These are phyloP conservation scores for Artemisia tridentata DNA, from an alignment of 129 eudicot genomes.

Conservation along the genomic window DNA sequence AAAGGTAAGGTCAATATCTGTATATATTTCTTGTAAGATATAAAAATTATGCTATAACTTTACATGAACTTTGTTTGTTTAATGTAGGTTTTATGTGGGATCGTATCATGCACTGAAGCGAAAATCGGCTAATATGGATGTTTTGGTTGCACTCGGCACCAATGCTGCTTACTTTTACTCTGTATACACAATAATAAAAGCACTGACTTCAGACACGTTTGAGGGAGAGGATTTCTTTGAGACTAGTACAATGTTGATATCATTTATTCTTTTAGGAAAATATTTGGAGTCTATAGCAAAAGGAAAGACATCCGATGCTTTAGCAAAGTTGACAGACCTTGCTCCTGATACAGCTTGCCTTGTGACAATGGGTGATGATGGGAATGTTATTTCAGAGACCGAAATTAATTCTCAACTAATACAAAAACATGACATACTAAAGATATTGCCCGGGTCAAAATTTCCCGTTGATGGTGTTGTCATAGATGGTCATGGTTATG, in stretches of 20 bases:
- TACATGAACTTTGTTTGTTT: not conserved
- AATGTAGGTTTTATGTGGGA: slow-evolving; percentile 47
- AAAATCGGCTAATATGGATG: slow-evolving; percentile 64
- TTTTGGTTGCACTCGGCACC: slow-evolving; percentile 58
- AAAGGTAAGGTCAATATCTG: slow-evolving; percentile 30
- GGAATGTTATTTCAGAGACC: slow-evolving; percentile 28
- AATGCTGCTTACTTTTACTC: slow-evolving; percentile 61
- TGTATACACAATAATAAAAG: slow-evolving; percentile 41
- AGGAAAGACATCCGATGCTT: slow-evolving; percentile 51
- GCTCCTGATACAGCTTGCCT: slow-evolving; percentile 43
- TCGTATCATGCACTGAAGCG: slow-evolving; percentile 53
- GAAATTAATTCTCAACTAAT: slow-evolving; percentile 38
- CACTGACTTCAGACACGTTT: slow-evolving; percentile 31
- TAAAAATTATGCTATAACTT: slow-evolving; percentile 6
- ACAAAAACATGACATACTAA: slow-evolving; percentile 35
- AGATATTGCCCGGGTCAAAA: slow-evolving; percentile 42
- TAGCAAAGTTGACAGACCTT: slow-evolving; percentile 44
- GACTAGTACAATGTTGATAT: slow-evolving; percentile 48
- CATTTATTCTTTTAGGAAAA: slow-evolving; percentile 43
- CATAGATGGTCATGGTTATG: slow-evolving; percentile 39
- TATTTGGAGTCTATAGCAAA: slow-evolving; percentile 42
- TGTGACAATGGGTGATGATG: slow-evolving; percentile 31
- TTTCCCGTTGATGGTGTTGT: slow-evolving; percentile 44
- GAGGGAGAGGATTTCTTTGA: slow-evolving; percentile 56
- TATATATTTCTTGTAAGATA: not conserved